Percentiles rank a stretch among this genome's conserved stretches.
These are phyloP conservation scores for Starmerella kuoi DNA, from an alignment of 805 yeast genomes.

Conservation along the genomic window DNA sequence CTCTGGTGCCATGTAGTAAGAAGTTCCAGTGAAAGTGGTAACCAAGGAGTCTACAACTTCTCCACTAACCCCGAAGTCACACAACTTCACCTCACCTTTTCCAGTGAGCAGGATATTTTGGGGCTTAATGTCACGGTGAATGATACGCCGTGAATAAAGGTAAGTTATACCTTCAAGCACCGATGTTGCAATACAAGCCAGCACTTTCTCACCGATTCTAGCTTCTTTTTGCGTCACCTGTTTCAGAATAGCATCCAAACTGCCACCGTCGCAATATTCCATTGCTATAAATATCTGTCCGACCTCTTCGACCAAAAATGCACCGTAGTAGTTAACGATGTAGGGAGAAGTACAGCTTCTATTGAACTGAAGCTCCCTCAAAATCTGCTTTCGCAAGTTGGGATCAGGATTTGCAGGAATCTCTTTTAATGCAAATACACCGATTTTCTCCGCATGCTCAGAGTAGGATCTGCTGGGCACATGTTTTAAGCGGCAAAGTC, in stretches of 20 bases:
- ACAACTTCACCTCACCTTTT: constrained; percentile 73
- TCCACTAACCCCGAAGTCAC: constrained; percentile 97
- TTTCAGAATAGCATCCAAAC: constrained; percentile 82
- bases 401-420: constrained; percentile 70
- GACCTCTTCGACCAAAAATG: constrained; percentile 62
- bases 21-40: constrained; percentile 93
- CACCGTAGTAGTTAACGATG: constrained; percentile 87
- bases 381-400: constrained; percentile 76
- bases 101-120: constrained; percentile 73
- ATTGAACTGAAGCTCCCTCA: constrained; percentile 83
- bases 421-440: constrained; percentile 71
- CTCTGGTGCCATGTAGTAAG: constrained; percentile 98
- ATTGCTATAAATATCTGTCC: constrained; percentile 85
- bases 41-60: constrained; percentile 92
- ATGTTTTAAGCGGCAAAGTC: constrained; percentile 48
- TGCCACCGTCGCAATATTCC: constrained; percentile 94
- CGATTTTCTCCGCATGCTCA: constrained; percentile 26
- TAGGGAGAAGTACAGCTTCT: constrained; percentile 67
- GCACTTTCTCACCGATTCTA: constrained; percentile 80
- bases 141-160: constrained; percentile 73
- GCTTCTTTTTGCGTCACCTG: constrained; percentile 63
- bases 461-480: constrained; percentile 19
- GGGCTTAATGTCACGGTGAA: constrained; percentile 94
- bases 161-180: constrained; percentile 78
- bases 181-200: constrained; percentile 81